Evolutionary conservation across 257 asterid genomes (phyloP), one percentile per base, ranked within the genome.

Genomic region (Capsicum rhomboideum): DNA sequence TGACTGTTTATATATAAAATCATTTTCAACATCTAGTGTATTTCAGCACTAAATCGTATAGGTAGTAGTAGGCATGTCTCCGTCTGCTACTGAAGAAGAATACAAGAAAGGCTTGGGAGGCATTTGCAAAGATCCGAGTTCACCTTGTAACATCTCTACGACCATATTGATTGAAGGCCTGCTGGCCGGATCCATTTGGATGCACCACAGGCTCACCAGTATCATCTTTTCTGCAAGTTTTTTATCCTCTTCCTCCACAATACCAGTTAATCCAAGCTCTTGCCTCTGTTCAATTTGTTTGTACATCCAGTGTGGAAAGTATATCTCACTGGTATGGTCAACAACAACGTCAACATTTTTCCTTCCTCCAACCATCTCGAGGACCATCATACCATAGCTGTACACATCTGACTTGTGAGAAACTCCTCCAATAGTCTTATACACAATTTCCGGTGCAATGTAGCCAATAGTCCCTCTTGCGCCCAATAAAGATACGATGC

Each of bases 341-440:
- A 59, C 29, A 16, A 16, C 79, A 9, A 2, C 50, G 34, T 88
- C 68, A 21, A 4, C 16, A 11, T 82, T 89, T 29, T 81, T 89
- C 61, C 84, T 88, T 31, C 83, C 87, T 46, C 90, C 90, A 21
- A 80, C 90, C 80, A 89, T 91, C 67, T 91, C 90, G 20, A 88
- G 18, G 2, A 87, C 29, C 93, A 84, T 87, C 88, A 85, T 83
- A 28, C 86, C 83, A 11, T 56, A 56, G 52, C 23, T 79, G 3
- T 79, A 56, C 21, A 79, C 72, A 44, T 56, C 72, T 3, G 72
- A 79, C 83, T 79, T 56, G 83, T 79, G 69, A 56, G 72, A 56
- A 79, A 79, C 14, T 56, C 83, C 72, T 34, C 83, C 72, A 79
- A 56, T 56, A 20, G 42, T 34, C 12, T 5, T 56, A 18, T 0